A percentile compares a stretch with the other conserved stretches of the same genome.
Evolutionary conservation across 148 eudicot species (phyloP).

Genomic region (Polygonum maritimum): DNA sequence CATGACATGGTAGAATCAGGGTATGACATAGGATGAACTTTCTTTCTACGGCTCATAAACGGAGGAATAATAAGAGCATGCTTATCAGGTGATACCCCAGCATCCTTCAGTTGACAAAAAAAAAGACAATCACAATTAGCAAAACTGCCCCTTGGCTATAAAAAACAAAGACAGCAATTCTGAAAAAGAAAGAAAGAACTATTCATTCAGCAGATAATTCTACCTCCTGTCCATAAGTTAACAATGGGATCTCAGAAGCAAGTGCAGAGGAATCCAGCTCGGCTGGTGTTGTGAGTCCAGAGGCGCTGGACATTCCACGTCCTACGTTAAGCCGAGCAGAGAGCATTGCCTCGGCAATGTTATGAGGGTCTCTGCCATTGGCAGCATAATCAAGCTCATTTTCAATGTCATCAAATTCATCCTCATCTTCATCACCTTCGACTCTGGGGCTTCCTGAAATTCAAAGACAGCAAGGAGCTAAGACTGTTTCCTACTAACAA

Average conservation of each 20-base stretch:
- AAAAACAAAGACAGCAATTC: not conserved
- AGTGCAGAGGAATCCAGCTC: conserved; percentile 25
- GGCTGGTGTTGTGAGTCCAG: conserved; percentile 26
- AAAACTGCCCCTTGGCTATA: not conserved
- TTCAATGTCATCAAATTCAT: conserved; percentile 52
- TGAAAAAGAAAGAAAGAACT: not conserved
- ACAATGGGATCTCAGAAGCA: conserved; percentile 35
- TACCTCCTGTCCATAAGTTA: conserved; percentile 60
- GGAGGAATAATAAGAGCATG: conserved; percentile 16
- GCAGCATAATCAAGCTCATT: conserved; percentile 35
- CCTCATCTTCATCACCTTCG: conserved; percentile 64
- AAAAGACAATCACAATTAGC: conserved; percentile 7
- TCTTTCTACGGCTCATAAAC: conserved; percentile 25
- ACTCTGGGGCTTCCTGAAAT: conserved; percentile 48
- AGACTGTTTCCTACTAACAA: not conserved
- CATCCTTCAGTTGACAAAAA: conserved; percentile 25
- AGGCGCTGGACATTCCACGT: conserved; percentile 17
- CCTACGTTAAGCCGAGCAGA: conserved; percentile 16
- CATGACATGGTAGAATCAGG: conserved; percentile 34
- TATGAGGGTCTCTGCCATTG: conserved; percentile 16
- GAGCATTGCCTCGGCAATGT: conserved; percentile 18
- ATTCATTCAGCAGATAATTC: not conserved
- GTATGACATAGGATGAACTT: conserved; percentile 26
- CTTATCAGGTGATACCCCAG: conserved; percentile 35
- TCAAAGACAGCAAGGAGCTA: not conserved